Evolutionary conservation across 163 green algal species (phyloP).

Genomic region (Scenedesmus sp.): DNA sequence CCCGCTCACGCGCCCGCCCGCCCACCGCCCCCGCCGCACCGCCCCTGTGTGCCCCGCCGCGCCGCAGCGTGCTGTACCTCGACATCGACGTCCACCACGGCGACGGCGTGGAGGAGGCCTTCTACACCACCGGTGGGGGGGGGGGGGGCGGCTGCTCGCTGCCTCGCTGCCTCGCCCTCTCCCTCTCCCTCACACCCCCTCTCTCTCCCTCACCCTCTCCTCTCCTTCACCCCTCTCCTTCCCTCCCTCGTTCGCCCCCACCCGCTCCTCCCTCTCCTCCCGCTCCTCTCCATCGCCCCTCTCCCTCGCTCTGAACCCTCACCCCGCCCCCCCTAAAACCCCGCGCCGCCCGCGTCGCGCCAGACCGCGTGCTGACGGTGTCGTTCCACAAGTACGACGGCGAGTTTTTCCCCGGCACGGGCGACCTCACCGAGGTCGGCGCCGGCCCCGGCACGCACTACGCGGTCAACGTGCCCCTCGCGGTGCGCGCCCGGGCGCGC

Average conservation of each 20-base stretch:
- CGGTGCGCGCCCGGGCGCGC: not conserved
- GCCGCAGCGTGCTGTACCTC: slow-evolving; percentile 83
- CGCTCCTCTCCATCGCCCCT: no score
- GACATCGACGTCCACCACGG: slow-evolving; percentile 94
- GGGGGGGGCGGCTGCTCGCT: not conserved
- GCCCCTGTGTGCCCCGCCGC: not conserved
- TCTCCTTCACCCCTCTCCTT: no score
- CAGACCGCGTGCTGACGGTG: slow-evolving; percentile 87
- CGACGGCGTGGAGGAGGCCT: slow-evolving; percentile 93
- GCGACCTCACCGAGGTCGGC: slow-evolving; percentile 75
- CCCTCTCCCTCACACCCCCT: no score
- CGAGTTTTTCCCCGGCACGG: slow-evolving; percentile 91
- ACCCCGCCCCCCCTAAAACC: no score
- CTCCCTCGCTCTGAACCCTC: no score
- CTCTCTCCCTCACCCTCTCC: no score
- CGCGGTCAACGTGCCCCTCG: slow-evolving; percentile 93
- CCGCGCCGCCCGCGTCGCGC: not conserved
- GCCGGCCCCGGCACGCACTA: slow-evolving; percentile 74
- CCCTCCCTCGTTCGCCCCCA: no score
- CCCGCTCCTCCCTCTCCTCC: no score
- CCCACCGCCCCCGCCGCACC: not conserved
- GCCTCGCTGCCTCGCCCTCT: not conserved
- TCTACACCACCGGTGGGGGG: slow-evolving; percentile 76
- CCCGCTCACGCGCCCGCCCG: not conserved
- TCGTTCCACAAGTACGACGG: slow-evolving; percentile 90